Base-by-base conservation (phyloP, 805 yeast species). In the Nematodospora valgi region DNA sequence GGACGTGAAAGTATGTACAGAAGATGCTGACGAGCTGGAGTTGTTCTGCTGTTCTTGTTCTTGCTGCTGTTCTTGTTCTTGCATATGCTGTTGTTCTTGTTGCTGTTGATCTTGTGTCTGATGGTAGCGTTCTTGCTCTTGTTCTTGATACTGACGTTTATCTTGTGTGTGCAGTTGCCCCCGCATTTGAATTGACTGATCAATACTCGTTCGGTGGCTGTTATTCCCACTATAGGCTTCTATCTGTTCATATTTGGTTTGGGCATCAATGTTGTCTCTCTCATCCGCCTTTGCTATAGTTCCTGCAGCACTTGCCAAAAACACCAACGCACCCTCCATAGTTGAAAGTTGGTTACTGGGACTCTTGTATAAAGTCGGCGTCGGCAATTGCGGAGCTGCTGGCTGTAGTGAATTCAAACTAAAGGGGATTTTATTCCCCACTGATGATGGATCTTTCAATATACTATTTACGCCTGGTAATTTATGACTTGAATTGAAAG, bases 221-320 rank as follows among this genome's bases (percentile, higher is more conserved):
- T 12, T 26, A 15, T 11, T 7, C 10, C 12, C 18, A 11, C 5
- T 13, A 8, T 26, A 22, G 3, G 41, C 41, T 35, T 76, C 82
- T 11, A 76, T 46, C 39, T 64, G 70, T 28, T 63, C 68, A 40
- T 76, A 76, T 39, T 68, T 64, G 31, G 62, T 64, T 35, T 69
- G 53, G 1, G 76, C 84, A 52, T 70, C 75, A 24, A 76, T 75
- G 26, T 74, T 61, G 48, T 80, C 86, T 43, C 84, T 61, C 43
- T 72, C 79, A 48, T 79, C 86, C 3, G 83, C 81, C 40, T 73
- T 68, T 3, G 88, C 85, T 13, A 82, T 79, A 8, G 82, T 74
- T 0, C 88, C 91, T 1, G 91, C 93, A 0, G 88, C 86, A 44
- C 80, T 79, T 5, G 93, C 91, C 15, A 84, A 54, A 52, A 79